Conservation (phyloP, 1,139 yeast genomes). For the Magnusiomyces ingens region DNA sequence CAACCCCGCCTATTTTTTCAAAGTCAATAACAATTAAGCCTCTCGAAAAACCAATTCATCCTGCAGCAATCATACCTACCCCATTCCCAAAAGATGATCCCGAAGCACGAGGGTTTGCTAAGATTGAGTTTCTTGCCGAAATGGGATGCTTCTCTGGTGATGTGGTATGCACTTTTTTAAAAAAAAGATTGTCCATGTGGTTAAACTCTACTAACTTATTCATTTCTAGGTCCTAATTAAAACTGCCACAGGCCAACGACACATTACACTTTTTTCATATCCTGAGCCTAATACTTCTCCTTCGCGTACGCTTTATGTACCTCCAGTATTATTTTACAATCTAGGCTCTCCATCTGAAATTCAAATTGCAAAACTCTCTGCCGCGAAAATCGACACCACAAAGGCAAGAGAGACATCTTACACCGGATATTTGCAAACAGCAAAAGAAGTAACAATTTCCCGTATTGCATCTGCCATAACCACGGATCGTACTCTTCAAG, state of each 20-base stretch:
- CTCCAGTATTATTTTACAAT: conserved; percentile 60
- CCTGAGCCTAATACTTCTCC: conserved; percentile 54
- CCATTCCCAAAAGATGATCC: conserved; percentile 34
- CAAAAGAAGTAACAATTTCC: conserved; percentile 51
- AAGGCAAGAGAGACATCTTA: neutral
- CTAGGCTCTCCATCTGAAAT: conserved; percentile 37
- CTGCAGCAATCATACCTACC: conserved; percentile 24
- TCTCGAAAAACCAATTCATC: conserved; percentile 21
- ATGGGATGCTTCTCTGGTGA: conserved; percentile 70
- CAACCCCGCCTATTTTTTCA: neutral
- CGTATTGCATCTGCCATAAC: conserved; percentile 68
- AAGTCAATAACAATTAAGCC: conserved; percentile 20
- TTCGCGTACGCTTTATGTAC: conserved; percentile 42
- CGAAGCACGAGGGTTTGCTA: conserved; percentile 48
- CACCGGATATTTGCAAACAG: conserved; percentile 32
- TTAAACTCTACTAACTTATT: conserved; percentile 15
- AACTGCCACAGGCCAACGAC: conserved; percentile 21
- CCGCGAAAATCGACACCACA: conserved; percentile 4
- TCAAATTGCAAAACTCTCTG: conserved; percentile 24
- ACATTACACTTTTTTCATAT: conserved; percentile 50
- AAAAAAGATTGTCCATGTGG: conserved; percentile 22
- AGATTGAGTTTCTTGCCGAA: conserved; percentile 46
- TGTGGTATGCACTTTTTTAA: conserved; percentile 36
- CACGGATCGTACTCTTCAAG: conserved; percentile 59
- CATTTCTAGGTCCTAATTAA: conserved; percentile 11